Percentiles rank a stretch among this genome's conserved stretches.
These are phyloP conservation scores for Leonotis leonurus DNA, from an alignment of 257 asterid species.

Conservation along the genomic window DNA sequence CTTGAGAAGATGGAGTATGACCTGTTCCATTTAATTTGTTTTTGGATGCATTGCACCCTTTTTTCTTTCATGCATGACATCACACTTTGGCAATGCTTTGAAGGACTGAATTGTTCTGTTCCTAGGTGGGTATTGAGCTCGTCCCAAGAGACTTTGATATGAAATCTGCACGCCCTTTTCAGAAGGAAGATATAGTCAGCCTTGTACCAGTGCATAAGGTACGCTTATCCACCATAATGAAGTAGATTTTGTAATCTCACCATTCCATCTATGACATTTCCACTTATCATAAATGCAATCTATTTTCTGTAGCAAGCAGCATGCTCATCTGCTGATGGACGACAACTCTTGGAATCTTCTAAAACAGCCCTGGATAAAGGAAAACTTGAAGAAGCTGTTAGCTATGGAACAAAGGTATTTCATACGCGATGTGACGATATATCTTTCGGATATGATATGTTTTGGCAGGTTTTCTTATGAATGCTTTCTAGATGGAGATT, in stretches of 20 bases:
- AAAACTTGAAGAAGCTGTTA: constrained; percentile 91
- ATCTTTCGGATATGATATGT: background rate
- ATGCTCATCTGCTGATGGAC: constrained; percentile 93
- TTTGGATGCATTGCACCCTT: background rate
- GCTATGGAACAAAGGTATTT: constrained; percentile 86
- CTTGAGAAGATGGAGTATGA: constrained; percentile 5
- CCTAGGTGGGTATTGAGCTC: constrained; percentile 85
- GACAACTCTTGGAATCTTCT: constrained; percentile 89
- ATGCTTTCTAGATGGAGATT: constrained; percentile 6
- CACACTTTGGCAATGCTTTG: constrained; percentile 9
- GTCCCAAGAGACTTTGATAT: constrained; percentile 85
- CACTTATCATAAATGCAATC: constrained; percentile 3
- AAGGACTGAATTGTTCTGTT: constrained; percentile 16
- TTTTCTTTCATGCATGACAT: constrained; percentile 2
- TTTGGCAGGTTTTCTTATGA: background rate
- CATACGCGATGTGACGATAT: constrained; percentile 1
- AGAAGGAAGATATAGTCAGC: constrained; percentile 66
- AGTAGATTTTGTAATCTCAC: constrained; percentile 4
- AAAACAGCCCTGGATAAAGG: constrained; percentile 91
- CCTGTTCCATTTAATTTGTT: constrained; percentile 6
- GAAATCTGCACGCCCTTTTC: constrained; percentile 66
- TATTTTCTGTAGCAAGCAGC: constrained; percentile 78
- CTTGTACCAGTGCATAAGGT: constrained; percentile 96
- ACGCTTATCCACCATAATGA: constrained; percentile 5
- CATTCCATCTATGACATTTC: constrained; percentile 6